phyloP scores from a whole-genome alignment of 139 green algal species.

The Chlorella sp. region DNA sequence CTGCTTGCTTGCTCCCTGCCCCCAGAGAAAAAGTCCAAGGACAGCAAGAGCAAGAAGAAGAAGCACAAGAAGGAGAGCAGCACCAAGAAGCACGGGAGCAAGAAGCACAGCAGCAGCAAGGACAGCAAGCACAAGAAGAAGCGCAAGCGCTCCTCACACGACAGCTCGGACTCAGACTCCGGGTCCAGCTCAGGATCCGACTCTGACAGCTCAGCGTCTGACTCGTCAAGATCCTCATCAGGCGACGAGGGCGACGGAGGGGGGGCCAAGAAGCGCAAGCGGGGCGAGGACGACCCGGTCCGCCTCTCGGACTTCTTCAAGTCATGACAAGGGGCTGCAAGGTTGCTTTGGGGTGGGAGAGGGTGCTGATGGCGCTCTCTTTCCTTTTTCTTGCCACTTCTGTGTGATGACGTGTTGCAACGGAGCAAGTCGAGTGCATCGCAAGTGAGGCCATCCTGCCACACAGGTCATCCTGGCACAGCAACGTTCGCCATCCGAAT shows the following conservation, averaged over 20 bases:
- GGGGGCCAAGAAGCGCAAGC: neutral
- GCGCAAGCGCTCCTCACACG: neutral
- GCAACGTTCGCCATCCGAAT: too few relatives aligned
- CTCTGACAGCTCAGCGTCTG: neutral
- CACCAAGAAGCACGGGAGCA: neutral
- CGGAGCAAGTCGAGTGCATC: too few relatives aligned
- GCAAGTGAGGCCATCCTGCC: too few relatives aligned
- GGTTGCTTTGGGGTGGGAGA: too few relatives aligned
- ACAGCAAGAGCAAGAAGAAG: constrained; percentile 24
- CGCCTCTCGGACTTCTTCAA: constrained; percentile 25
- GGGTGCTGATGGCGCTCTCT: too few relatives aligned
- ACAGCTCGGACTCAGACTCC: neutral
- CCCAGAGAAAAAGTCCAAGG: constrained; percentile 20
- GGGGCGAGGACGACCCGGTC: constrained; percentile 13
- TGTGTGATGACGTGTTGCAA: too few relatives aligned
- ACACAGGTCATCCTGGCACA: too few relatives aligned
- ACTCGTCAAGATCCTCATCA: too few relatives aligned
- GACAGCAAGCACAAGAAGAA: constrained; percentile 25
- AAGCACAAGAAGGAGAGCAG: constrained; percentile 21
- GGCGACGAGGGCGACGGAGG: neutral
- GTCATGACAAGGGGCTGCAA: too few relatives aligned
- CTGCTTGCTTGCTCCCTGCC: neutral
- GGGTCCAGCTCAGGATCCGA: neutral
- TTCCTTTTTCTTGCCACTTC: too few relatives aligned
- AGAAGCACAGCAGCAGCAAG: neutral